These are phyloP conservation scores for Globisporangium polare DNA, from an alignment of 352 stramenopile genomes.

Conservation along the genomic window DNA sequence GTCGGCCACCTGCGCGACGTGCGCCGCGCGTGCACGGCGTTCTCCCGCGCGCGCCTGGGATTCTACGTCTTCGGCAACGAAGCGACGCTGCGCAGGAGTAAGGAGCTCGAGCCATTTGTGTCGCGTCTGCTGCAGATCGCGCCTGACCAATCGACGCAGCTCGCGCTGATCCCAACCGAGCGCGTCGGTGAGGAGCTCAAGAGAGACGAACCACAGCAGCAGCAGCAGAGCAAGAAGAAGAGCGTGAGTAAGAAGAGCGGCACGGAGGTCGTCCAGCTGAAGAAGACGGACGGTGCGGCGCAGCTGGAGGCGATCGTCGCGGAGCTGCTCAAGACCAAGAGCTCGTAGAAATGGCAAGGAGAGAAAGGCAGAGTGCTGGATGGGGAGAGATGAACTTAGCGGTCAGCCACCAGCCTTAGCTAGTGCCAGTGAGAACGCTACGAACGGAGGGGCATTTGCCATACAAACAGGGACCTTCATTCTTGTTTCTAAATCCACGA, in stretches of 20 bases:
- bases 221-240: constrained; percentile 10
- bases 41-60: constrained; percentile 90
- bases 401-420: no score
- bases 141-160: constrained; percentile 22
- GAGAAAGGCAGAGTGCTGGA: neutral
- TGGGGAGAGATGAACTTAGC: no score
- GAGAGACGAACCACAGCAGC: neutral
- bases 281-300: constrained; percentile 5
- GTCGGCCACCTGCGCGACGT: constrained; percentile 92
- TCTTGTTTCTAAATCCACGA: neutral
- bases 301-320: constrained; percentile 5
- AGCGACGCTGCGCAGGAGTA: constrained; percentile 60
- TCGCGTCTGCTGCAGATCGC: constrained; percentile 29
- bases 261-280: neutral
- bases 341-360: neutral
- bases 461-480: neutral
- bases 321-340: constrained; percentile 1
- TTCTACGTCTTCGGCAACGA: constrained; percentile 92
- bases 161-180: constrained; percentile 34
- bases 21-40: constrained; percentile 88
- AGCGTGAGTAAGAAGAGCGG: neutral
- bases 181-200: constrained; percentile 14
- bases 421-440: no score
- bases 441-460: no score
- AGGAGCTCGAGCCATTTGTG: constrained; percentile 65